Percentiles rank a stretch among this genome's conserved stretches.
Evolutionary conservation across 306 rosid genomes (phyloP).

Genomic region (Acmispon strigosus): DNA sequence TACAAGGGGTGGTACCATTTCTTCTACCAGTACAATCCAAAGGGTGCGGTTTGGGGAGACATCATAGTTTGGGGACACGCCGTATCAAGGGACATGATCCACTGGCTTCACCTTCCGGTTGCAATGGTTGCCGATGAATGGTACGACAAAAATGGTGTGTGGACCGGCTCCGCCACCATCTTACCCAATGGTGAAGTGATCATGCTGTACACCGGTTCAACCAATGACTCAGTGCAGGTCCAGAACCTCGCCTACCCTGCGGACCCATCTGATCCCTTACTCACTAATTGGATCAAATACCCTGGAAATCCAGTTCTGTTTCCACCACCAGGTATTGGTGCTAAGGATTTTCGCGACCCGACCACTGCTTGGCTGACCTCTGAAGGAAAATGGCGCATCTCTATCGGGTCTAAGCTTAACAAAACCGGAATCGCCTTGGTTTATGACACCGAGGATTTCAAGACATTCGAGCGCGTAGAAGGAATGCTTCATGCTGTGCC

Average conservation of each 20-base stretch:
- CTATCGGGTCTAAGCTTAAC: constrained; percentile 64
- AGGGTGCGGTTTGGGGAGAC: constrained; percentile 81
- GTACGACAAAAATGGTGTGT: constrained; percentile 74
- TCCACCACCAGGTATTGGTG: constrained; percentile 57
- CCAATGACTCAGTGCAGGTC: constrained; percentile 67
- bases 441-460: constrained; percentile 68
- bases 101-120: constrained; percentile 81
- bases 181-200: constrained; percentile 47
- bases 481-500: constrained; percentile 56
- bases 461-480: constrained; percentile 37
- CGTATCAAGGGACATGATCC: constrained; percentile 70
- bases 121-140: constrained; percentile 76
- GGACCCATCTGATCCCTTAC: constrained; percentile 63
- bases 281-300: constrained; percentile 63
- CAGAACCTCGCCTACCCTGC: constrained; percentile 78
- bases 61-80: constrained; percentile 88
- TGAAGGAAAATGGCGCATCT: constrained; percentile 67
- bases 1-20: constrained; percentile 94
- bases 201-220: constrained; percentile 88
- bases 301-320: constrained; percentile 58
- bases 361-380: constrained; percentile 86
- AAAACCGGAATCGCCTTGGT: constrained; percentile 61
- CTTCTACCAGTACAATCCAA: constrained; percentile 82
- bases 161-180: constrained; percentile 90
- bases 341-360: constrained; percentile 81